Evolutionary conservation across 441 rosid genomes (phyloP), one percentile per base, ranked within the genome.

Genomic region (Pelargonium cotyledonis): DNA sequence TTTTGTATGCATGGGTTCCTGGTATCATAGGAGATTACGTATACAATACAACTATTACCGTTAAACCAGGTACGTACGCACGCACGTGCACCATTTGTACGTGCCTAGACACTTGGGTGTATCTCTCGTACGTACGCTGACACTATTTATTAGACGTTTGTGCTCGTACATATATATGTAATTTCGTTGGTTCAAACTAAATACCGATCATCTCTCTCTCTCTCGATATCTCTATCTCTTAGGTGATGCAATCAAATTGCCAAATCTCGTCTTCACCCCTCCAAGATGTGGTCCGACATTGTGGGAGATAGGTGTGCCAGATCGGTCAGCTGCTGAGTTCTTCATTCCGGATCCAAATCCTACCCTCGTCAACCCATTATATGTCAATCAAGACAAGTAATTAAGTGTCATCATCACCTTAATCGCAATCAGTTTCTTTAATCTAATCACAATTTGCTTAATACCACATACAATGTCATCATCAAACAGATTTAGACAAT

Each of bases 231-330:
- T n/a, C n/a, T 2, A 31, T 31, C 3, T 31, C 5, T 31, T 31
- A 89, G 97, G 96, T 18, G 70, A 81, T 49, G 72, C 75, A 26
- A 80, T 85, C 62, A 83, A 85, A 40, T 3, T 86, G 77, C 86
- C 90, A 41, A 72, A 79, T 63, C 73, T 88, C 14, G 81, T 85
- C 0, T 86, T 81, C 76, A 80, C 82, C 69, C 95, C 96, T 66
- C 92, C 87, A 6, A 83, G 96, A 77, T 76, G 85, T 68, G 97
- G 98, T 9, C 91, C 96, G 0, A 91, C 97, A 0, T 47, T 93
- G 67, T 91, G 96, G 98, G 98, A 93, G 74, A 91, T 91, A 15
- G 98, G 97, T 38, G 67, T 80, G 46, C 96, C 97, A 40, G 86
- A 89, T 74, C 89, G 95, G 51, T 79, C 91, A 60, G 92, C 97